Evolutionary conservation across 1,284 basidiomycete genomes (phyloP).

Genomic region (Trichosporon sp.): DNA sequence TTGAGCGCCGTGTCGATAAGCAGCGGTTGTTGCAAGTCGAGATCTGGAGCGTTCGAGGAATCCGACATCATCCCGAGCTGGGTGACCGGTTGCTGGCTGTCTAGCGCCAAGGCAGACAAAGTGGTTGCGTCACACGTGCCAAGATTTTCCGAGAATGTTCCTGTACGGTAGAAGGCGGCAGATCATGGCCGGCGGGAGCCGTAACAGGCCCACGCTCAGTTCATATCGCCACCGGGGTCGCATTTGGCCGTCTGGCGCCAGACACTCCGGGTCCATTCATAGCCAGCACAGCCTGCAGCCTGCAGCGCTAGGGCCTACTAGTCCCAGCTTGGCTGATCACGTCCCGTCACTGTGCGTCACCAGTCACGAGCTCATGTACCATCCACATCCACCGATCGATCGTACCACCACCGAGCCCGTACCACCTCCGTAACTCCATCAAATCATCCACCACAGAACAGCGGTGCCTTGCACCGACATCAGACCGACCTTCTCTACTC

Average conservation of each 20-base stretch:
- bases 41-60: background rate
- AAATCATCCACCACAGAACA: background rate
- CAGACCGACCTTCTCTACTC: background rate
- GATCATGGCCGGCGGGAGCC: background rate
- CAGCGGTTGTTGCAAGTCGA: background rate
- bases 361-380: background rate
- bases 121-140: constrained; percentile 7
- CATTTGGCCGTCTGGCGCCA: constrained; percentile 1
- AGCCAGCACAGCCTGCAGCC: background rate
- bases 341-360: constrained; percentile 9
- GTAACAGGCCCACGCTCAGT: background rate
- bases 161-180: constrained; percentile 5
- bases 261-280: background rate
- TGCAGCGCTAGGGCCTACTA: background rate
- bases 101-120: background rate
- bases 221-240: constrained; percentile 6
- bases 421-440: constrained; percentile 18
- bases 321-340: background rate
- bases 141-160: background rate
- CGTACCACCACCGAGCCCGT: constrained; percentile 1
- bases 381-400: background rate
- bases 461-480: too few species aligned
- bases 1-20: background rate
- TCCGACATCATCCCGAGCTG: background rate
- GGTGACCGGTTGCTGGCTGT: too few species aligned